Evolutionary conservation across 2,329 filamentous ascomycete species (phyloP).

Genomic region (Colletotrichum filicis): DNA sequence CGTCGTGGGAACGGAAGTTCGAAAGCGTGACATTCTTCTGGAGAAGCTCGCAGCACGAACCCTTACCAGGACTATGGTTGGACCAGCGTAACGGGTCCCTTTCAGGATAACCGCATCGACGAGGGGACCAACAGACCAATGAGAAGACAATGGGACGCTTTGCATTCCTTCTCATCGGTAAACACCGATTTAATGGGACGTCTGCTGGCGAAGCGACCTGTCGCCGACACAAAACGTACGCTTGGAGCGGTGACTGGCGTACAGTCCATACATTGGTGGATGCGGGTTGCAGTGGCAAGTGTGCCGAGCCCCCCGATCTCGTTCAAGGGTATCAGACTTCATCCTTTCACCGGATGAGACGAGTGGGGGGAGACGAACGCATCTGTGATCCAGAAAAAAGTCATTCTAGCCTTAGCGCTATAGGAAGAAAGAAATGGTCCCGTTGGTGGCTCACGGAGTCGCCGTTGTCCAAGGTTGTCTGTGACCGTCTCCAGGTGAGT

Average conservation of each 20-base stretch:
- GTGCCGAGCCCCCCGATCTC: constrained; percentile 29
- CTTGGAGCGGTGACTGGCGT: constrained; percentile 28
- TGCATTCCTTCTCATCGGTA: constrained; percentile 9
- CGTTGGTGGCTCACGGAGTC: constrained; percentile 11
- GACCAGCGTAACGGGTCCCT: not conserved
- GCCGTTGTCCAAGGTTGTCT: constrained; percentile 6
- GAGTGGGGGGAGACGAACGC: constrained; percentile 30
- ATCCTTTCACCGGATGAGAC: constrained; percentile 20
- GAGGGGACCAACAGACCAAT: not conserved
- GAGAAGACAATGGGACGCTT: not conserved
- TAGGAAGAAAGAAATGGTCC: constrained; percentile 7
- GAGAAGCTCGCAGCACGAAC: not conserved
- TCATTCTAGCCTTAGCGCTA: constrained; percentile 17
- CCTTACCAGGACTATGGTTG: not conserved
- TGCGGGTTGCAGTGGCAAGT: constrained; percentile 29
- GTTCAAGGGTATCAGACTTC: constrained; percentile 14
- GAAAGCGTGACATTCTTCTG: constrained; percentile 16
- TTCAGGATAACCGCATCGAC: not conserved
- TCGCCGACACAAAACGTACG: constrained; percentile 16
- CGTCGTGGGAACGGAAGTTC: constrained; percentile 1
- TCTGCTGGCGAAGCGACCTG: constrained; percentile 14
- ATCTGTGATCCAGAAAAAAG: constrained; percentile 29
- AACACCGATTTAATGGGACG: constrained; percentile 26
- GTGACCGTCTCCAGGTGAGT: constrained; percentile 2
- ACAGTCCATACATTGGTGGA: constrained; percentile 1